phyloP scores from a whole-genome alignment of 2,329 filamentous ascomycete genomes.

The Paecilomyces dactylethromorphus region DNA sequence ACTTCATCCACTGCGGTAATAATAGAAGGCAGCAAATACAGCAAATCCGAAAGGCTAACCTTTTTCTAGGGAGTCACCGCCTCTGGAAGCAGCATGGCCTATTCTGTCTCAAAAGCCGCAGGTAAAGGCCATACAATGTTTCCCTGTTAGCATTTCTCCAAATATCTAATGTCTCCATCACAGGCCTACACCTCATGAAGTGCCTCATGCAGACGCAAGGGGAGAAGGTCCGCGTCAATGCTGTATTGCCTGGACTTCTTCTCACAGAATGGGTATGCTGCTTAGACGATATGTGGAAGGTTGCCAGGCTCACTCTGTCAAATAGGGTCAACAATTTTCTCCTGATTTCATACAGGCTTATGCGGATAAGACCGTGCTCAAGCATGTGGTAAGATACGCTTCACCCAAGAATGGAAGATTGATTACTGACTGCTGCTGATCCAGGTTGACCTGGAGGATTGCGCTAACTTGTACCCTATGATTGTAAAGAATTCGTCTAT shows the following conservation, averaged over 20 bases:
- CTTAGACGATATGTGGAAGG: background rate
- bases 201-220: constrained; percentile 58
- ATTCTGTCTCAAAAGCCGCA: constrained; percentile 71
- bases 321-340: constrained; percentile 50
- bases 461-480: constrained; percentile 33
- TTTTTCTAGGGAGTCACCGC: constrained; percentile 39
- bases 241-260: constrained; percentile 57
- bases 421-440: constrained; percentile 6
- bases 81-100: constrained; percentile 58
- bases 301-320: background rate
- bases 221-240: constrained; percentile 57
- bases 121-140: constrained; percentile 28
- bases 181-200: constrained; percentile 59
- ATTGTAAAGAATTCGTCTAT: constrained; percentile 40
- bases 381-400: constrained; percentile 45
- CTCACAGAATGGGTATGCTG: constrained; percentile 59
- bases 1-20: constrained; percentile 56
- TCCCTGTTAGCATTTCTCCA: background rate
- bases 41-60: background rate
- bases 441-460: constrained; percentile 37
- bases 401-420: background rate
- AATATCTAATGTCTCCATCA: constrained; percentile 1
- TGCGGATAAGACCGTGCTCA: constrained; percentile 53
- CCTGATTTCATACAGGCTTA: constrained; percentile 50
- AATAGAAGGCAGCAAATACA: constrained; percentile 4